Evolutionary conservation across 2,329 filamentous ascomycete genomes (phyloP).

Genomic region (Colletotrichum destructivum): DNA sequence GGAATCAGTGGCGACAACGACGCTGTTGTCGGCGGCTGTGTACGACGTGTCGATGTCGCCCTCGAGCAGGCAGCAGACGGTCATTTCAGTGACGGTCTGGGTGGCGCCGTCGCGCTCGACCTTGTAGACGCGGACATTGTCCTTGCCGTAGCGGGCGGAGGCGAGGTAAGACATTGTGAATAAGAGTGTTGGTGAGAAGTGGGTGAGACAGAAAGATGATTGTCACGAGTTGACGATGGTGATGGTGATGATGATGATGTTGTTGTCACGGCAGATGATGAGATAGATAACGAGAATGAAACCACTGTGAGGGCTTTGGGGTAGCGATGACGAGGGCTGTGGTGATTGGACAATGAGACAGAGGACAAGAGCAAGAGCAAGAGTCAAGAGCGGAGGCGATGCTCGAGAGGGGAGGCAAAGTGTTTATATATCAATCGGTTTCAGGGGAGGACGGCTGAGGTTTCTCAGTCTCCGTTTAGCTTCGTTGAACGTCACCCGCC

Average conservation of each 20-base stretch:
- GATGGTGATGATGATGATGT: neutral
- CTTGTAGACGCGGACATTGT: conserved; percentile 99
- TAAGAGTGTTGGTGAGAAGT: neutral
- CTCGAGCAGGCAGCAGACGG: conserved; percentile 91
- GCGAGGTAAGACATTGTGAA: conserved; percentile 66
- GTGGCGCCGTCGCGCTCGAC: conserved; percentile 85
- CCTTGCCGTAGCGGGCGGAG: conserved; percentile 88
- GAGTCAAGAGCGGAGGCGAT: neutral
- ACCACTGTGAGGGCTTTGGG: neutral
- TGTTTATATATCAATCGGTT: conserved; percentile 30
- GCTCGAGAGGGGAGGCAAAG: conserved; percentile 19
- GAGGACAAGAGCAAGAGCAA: conserved; percentile 17
- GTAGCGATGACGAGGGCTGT: neutral
- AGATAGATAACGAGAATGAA: conserved; percentile 8
- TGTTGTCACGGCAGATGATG: conserved; percentile 17
- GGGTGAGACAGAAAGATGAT: neutral
- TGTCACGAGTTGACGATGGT: neutral
- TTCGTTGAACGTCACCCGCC: conserved; percentile 32
- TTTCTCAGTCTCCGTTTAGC: conserved; percentile 19
- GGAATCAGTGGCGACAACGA: conserved; percentile 95
- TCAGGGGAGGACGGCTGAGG: conserved; percentile 19
- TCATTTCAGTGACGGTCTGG: conserved; percentile 95
- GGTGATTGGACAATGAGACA: conserved; percentile 24
- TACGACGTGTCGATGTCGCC: conserved; percentile 93
- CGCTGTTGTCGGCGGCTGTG: conserved; percentile 93